Conservation (phyloP, 192 early-diverging fungal genomes). For the Coemansia brasiliensis region DNA sequence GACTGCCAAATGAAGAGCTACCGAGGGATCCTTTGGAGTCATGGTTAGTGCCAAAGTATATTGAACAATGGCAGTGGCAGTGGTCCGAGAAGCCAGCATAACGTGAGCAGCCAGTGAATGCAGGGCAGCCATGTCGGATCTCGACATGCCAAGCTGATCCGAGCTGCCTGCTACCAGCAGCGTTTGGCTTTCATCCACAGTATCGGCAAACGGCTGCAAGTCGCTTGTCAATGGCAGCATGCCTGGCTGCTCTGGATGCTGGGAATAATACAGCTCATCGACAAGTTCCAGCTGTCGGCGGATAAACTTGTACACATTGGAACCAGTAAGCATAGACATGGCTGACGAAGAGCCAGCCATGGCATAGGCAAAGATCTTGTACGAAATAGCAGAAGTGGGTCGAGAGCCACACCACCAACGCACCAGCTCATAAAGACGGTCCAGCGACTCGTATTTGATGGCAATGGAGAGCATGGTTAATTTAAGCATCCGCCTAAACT, state of each 20-base stretch:
- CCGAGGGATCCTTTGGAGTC: constrained; percentile 28
- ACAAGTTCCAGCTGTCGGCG: constrained; percentile 36
- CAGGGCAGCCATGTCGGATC: constrained; percentile 31
- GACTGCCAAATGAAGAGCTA: constrained; percentile 35
- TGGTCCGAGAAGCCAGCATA: constrained; percentile 23
- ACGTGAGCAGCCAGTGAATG: constrained; percentile 36
- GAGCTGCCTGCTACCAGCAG: background rate
- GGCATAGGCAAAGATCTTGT: constrained; percentile 33
- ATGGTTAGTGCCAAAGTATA: constrained; percentile 39
- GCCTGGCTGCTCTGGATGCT: background rate
- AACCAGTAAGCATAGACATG: constrained; percentile 23
- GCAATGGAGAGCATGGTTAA: constrained; percentile 31
- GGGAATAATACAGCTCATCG: constrained; percentile 25
- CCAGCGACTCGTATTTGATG: constrained; percentile 2
- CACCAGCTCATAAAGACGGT: constrained; percentile 29
- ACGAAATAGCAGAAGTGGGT: constrained; percentile 20
- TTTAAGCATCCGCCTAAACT: constrained; percentile 15
- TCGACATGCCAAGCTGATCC: constrained; percentile 2
- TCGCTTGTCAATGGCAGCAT: background rate
- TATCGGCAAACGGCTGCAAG: constrained; percentile 1
- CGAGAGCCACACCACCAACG: constrained; percentile 47
- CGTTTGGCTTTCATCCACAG: background rate
- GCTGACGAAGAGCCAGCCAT: constrained; percentile 24
- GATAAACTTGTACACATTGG: constrained; percentile 46
- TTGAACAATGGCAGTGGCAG: constrained; percentile 17